A percentile compares a stretch with the other conserved stretches of the same genome.
These are phyloP conservation scores for Cadophora sp. DNA, from an alignment of 2,329 filamentous ascomycete species.

Conservation along the genomic window DNA sequence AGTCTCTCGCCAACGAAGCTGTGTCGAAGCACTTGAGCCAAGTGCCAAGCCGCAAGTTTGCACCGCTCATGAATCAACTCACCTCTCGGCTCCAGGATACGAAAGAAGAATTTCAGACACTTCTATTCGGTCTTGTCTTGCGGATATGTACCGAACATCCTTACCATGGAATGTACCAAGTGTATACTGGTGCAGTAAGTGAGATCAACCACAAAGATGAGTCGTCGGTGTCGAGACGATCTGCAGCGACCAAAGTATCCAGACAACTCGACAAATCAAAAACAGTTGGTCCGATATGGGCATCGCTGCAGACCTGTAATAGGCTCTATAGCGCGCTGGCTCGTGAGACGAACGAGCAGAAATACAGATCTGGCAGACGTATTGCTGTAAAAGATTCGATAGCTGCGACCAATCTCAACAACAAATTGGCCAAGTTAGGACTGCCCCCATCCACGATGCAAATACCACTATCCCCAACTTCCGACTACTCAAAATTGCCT, in stretches of 20 bases:
- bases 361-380: constrained; percentile 72
- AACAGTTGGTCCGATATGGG: constrained; percentile 65
- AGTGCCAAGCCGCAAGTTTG: constrained; percentile 92
- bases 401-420: constrained; percentile 68
- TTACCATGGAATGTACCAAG: constrained; percentile 96
- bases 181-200: constrained; percentile 81
- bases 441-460: constrained; percentile 92
- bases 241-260: constrained; percentile 73
- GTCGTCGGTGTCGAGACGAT: constrained; percentile 74
- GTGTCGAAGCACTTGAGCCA: constrained; percentile 72
- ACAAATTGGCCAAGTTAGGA: constrained; percentile 65
- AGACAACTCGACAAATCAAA: constrained; percentile 60
- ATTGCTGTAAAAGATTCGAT: constrained; percentile 67
- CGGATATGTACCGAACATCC: constrained; percentile 92
- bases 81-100: constrained; percentile 87
- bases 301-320: constrained; percentile 76
- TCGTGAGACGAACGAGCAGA: constrained; percentile 65
- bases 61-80: constrained; percentile 91
- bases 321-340: constrained; percentile 70
- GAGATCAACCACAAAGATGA: constrained; percentile 75
- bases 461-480: constrained; percentile 74
- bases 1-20: constrained; percentile 76
- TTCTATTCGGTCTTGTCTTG: constrained; percentile 76
- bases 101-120: constrained; percentile 73
- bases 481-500: constrained; percentile 79